Evolutionary conservation across 768 basidiomycete species (phyloP).

Genomic region (Galerina marginata): DNA sequence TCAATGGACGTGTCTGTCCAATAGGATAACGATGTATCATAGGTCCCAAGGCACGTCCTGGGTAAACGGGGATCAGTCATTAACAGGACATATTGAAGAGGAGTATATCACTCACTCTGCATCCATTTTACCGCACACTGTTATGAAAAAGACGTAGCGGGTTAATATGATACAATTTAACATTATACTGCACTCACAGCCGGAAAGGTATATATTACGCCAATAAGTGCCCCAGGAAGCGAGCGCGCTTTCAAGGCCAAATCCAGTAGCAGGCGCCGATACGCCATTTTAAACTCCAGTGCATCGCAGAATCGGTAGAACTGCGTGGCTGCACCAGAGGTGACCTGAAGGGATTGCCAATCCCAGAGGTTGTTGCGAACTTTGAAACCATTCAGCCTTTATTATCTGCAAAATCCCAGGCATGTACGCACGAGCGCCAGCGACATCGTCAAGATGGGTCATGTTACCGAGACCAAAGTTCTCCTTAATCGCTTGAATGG

Average conservation of each 20-base stretch:
- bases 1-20: slow-evolving; percentile 64
- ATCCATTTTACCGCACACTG: slow-evolving; percentile 58
- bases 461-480: slow-evolving; percentile 62
- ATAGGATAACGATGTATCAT: slow-evolving; percentile 41
- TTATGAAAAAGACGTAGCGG: not conserved
- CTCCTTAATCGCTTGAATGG: slow-evolving; percentile 60
- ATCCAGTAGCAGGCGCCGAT: slow-evolving; percentile 55
- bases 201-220: slow-evolving; percentile 51
- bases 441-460: slow-evolving; percentile 70
- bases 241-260: slow-evolving; percentile 67
- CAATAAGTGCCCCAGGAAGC: slow-evolving; percentile 66
- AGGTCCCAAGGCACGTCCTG: slow-evolving; percentile 49
- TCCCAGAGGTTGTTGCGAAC: slow-evolving; percentile 67
- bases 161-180: not conserved
- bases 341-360: slow-evolving; percentile 69
- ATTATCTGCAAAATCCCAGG: not conserved
- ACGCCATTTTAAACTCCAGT: slow-evolving; percentile 65
- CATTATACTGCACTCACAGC: slow-evolving; percentile 40
- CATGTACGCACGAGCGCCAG: slow-evolving; percentile 52
- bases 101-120: slow-evolving; percentile 47
- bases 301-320: slow-evolving; percentile 74
- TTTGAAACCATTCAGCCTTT: slow-evolving; percentile 22
- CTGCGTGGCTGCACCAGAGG: slow-evolving; percentile 44
- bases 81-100: not conserved
- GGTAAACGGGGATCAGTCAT: slow-evolving; percentile 2